Evolutionary conservation across 2,329 filamentous ascomycete genomes (phyloP).

Genomic region (Exophiala calicioides): DNA sequence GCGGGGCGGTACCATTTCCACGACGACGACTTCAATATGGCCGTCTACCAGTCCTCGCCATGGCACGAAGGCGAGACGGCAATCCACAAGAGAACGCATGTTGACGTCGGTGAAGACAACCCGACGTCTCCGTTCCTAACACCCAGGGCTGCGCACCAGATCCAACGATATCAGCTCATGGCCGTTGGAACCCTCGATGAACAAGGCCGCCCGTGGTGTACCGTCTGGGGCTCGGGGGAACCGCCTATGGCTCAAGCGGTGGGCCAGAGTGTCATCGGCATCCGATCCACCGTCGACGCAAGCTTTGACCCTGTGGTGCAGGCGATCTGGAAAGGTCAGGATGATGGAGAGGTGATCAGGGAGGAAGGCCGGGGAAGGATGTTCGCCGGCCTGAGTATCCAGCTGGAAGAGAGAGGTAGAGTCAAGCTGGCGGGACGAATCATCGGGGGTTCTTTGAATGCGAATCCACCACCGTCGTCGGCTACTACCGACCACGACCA

Average conservation of each 20-base stretch:
- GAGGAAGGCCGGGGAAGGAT: conserved; percentile 48
- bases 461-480: conserved; percentile 35
- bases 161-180: conserved; percentile 65
- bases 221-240: conserved; percentile 70
- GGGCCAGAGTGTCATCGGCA: conserved; percentile 61
- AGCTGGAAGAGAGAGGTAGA: conserved; percentile 67
- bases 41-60: conserved; percentile 14
- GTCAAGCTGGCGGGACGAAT: conserved; percentile 74
- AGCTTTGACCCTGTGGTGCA: conserved; percentile 69
- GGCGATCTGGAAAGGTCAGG: conserved; percentile 56
- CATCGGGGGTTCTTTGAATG: conserved; percentile 61
- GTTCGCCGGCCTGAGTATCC: conserved; percentile 63
- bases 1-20: too few relatives aligned
- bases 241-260: conserved; percentile 66
- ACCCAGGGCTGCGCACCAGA: conserved; percentile 60
- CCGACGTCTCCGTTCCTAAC: conserved; percentile 67
- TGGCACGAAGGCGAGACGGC: conserved; percentile 69
- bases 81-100: conserved; percentile 63
- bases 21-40: too few relatives aligned
- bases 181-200: conserved; percentile 68
- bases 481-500: conserved; percentile 31
- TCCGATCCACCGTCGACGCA: conserved; percentile 62
- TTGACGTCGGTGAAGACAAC: conserved; percentile 59
- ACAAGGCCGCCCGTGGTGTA: conserved; percentile 68
- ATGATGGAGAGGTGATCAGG: conserved; percentile 47